A percentile compares a stretch with the other conserved stretches of the same genome.
phyloP scores from a whole-genome alignment of 768 basidiomycete species.

The Cystofilobasidium capitatum region DNA sequence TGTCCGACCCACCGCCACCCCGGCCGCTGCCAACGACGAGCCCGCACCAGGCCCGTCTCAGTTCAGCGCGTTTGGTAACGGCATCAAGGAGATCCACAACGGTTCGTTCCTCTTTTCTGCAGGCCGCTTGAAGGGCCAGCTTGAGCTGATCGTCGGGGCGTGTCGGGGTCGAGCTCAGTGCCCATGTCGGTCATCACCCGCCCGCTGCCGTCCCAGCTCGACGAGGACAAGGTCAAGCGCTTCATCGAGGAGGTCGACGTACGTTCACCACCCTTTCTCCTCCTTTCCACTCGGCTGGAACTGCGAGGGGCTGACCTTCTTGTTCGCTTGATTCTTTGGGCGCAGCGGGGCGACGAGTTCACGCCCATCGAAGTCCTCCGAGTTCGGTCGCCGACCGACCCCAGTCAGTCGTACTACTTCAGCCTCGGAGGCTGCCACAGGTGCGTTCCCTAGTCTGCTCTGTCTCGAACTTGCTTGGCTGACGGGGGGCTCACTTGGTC shows the following conservation, averaged over 20 bases:
- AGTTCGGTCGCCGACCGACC: slow-evolving; percentile 28
- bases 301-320: too few species aligned
- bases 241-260: slow-evolving; percentile 41
- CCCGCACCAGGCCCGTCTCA: too few species aligned
- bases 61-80: slow-evolving; percentile 16
- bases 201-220: slow-evolving; percentile 37
- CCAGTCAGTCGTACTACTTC: slow-evolving; percentile 35
- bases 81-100: slow-evolving; percentile 21
- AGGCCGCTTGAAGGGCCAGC: not conserved
- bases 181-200: slow-evolving; percentile 39
- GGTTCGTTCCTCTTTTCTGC: slow-evolving; percentile 5
- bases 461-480: not conserved
- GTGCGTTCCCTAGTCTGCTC: slow-evolving; percentile 12
- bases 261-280: slow-evolving; percentile 19
- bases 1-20: too few species aligned
- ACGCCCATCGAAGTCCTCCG: slow-evolving; percentile 40
- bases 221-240: slow-evolving; percentile 37
- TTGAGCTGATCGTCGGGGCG: not conserved
- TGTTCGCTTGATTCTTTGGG: not conserved
- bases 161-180: slow-evolving; percentile 24
- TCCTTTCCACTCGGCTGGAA: not conserved
- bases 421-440: slow-evolving; percentile 41
- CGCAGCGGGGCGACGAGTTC: slow-evolving; percentile 38
- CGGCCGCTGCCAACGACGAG: too few species aligned
- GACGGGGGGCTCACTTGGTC: too few species aligned